Percentiles rank a stretch among this genome's conserved stretches.
Conservation (phyloP, 768 basidiomycete species). For the Chalciporus chontae region DNA sequence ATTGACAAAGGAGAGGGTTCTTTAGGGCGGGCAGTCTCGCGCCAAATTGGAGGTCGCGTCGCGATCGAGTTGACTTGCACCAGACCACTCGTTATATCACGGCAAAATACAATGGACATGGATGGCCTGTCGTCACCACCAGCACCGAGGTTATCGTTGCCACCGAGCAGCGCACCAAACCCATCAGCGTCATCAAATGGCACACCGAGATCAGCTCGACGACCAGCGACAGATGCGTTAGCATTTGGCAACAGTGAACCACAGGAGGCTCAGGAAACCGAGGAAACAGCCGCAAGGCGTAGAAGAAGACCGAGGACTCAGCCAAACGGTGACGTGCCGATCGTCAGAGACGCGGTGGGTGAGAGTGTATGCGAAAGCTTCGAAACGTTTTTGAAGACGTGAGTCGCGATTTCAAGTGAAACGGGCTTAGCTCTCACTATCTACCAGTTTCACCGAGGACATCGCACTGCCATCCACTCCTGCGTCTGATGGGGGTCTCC, state of each 20-base stretch:
- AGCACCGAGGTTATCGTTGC: constrained; percentile 48
- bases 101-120: constrained; percentile 45
- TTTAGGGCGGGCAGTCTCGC: constrained; percentile 48
- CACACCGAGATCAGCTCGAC: constrained; percentile 31
- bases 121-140: constrained; percentile 59
- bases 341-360: constrained; percentile 92
- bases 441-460: constrained; percentile 74
- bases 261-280: constrained; percentile 36
- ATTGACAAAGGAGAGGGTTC: not conserved
- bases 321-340: constrained; percentile 66
- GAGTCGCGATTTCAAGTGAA: constrained; percentile 27
- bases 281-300: constrained; percentile 40
- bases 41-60: constrained; percentile 31
- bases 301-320: constrained; percentile 42
- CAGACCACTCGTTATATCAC: constrained; percentile 3
- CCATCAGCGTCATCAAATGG: constrained; percentile 36
- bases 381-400: constrained; percentile 90
- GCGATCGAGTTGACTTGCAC: constrained; percentile 12
- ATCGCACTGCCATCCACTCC: constrained; percentile 79
- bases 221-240: constrained; percentile 50
- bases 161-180: constrained; percentile 47
- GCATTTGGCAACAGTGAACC: constrained; percentile 52
- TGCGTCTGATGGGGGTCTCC: constrained; percentile 63
- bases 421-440: not conserved
- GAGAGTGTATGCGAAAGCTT: constrained; percentile 94